These are phyloP conservation scores for Macrophomina tecta DNA, from an alignment of 2,329 filamentous ascomycete species.

Conservation along the genomic window DNA sequence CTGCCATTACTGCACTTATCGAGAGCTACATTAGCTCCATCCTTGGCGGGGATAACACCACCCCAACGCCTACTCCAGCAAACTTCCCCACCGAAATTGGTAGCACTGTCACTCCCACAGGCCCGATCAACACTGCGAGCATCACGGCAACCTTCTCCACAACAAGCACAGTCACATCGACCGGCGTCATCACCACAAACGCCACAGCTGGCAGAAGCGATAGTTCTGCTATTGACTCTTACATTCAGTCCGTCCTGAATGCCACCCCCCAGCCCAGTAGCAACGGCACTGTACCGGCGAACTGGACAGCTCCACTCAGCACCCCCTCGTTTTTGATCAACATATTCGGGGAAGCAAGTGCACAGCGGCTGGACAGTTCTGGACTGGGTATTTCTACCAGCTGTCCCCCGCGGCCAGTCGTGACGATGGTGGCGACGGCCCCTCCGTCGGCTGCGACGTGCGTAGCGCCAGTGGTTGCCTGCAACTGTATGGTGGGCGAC, in stretches of 20 bases:
- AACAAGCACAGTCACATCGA: conserved; percentile 13
- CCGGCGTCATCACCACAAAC: conserved; percentile 16
- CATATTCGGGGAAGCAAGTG: background rate
- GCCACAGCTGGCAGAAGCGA: conserved; percentile 4
- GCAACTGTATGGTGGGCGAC: conserved; percentile 12
- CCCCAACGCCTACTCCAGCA: conserved; percentile 5
- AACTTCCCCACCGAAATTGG: background rate
- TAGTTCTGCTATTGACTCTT: conserved; percentile 2
- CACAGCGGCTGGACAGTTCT: background rate
- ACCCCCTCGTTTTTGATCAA: background rate
- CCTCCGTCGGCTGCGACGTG: conserved; percentile 7
- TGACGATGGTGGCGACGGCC: background rate
- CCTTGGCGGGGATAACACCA: background rate
- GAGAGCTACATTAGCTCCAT: conserved; percentile 17
- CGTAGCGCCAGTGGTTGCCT: conserved; percentile 9
- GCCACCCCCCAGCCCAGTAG: conserved; percentile 41
- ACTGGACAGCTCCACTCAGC: background rate
- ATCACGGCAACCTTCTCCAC: background rate
- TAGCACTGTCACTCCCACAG: conserved; percentile 24
- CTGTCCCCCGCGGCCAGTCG: conserved; percentile 10
- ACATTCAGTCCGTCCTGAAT: conserved; percentile 27
- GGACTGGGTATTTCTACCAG: background rate
- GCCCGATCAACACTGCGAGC: conserved; percentile 18
- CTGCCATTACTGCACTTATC: background rate
- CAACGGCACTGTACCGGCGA: conserved; percentile 36